Base-by-base conservation (phyloP, 73 alveolate genomes). In the Uronychia setigera region DNA sequence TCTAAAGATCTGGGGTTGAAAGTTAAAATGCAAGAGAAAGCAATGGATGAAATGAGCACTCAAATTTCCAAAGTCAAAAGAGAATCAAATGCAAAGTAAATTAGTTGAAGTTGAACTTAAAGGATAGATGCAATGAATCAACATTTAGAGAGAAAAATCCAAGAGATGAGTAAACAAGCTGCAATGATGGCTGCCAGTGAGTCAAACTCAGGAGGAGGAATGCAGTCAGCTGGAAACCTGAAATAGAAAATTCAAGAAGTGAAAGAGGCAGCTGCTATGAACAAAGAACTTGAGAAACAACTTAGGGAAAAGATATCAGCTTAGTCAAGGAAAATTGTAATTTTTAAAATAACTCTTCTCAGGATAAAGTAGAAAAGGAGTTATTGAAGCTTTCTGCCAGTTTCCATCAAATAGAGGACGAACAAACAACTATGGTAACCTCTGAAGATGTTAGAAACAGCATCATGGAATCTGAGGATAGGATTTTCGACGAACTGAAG, bases 401-500 rank as follows among this genome's bases (percentile, higher is more conserved):
- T 19, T 11, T 46, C 67, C 5, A 5, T 19, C 67, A 46, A 46
- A 46, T 46, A 11, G 67, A 80, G 35, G 31, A 35, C 25, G 57
- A 80, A 29, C 57, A 80, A 35, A 34, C 26, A 0, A 0, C 84
- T 31, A 28, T 27, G 33, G 67, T 32, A 0, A 29, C 60, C 74
- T 0, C 76, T 0, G 31, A 29, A 77, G 80, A 80, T 0, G 28
- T 80, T 19, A 80, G 80, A 26, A 28, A 80, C 31, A 78, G 58
- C 29, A 27, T 80, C 31, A 30, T 30, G 81, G 58, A 58, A 29
- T 80, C 58, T 30, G 58, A 78, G 58, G 87, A 80, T 25, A 80
- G 58, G 58, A 35, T 59, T n/a, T 31, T 58, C 31, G 87, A 80
- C 28, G 78, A 80, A 57, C 32, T 80, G n/a, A 29, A 35, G 28